phyloP scores from a whole-genome alignment of 73 alveolate genomes.

The Tetrahymena borealis region DNA sequence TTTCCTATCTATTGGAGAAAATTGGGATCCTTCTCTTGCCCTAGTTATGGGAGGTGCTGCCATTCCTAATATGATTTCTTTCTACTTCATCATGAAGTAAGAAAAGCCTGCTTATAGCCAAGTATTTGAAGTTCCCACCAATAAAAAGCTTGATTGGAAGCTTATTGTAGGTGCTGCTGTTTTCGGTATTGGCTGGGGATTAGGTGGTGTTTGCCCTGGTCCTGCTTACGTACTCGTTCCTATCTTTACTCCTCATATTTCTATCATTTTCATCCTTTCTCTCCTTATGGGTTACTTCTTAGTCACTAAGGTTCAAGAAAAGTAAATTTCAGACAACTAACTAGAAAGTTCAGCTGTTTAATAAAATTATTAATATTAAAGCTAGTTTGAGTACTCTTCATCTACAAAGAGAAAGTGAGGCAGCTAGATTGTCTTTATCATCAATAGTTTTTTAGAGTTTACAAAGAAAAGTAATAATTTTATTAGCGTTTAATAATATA shows the following conservation, averaged over 20 bases:
- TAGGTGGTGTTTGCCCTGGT: slow-evolving; percentile 96
- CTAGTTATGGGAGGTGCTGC: slow-evolving; percentile 90
- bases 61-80: slow-evolving; percentile 72
- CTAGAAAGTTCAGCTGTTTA: background rate
- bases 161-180: slow-evolving; percentile 84
- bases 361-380: background rate
- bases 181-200: slow-evolving; percentile 98
- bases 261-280: slow-evolving; percentile 10
- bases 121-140: slow-evolving; percentile 61
- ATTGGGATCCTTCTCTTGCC: slow-evolving; percentile 89
- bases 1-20: slow-evolving; percentile 69
- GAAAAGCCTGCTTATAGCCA: slow-evolving; percentile 52
- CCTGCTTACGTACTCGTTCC: slow-evolving; percentile 73
- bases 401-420: background rate
- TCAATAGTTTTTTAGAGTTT: too few relatives aligned
- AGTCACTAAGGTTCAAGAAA: background rate
- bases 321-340: background rate
- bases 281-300: slow-evolving; percentile 24
- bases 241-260: slow-evolving; percentile 12
- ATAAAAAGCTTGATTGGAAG: slow-evolving; percentile 62
- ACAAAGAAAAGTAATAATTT: too few relatives aligned
- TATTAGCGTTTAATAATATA: too few relatives aligned
- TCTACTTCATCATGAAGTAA: slow-evolving; percentile 52
- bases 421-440: too few relatives aligned
- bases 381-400: background rate